Conservation (phyloP, 257 asterid genomes). For the Ajuga chamaepitys region DNA sequence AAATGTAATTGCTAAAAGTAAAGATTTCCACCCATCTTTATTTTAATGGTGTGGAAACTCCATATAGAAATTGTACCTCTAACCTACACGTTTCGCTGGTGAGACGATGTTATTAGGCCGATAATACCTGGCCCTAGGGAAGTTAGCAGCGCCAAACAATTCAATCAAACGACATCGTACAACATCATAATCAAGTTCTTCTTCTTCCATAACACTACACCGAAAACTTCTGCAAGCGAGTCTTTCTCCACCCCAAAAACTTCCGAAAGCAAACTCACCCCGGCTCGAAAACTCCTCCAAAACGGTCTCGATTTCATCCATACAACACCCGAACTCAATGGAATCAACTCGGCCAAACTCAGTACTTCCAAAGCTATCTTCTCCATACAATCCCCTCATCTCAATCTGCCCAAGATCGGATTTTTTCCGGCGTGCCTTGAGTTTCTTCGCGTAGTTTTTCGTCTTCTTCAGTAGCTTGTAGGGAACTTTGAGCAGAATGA, state of each 20-base stretch:
- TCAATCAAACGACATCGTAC: slow-evolving; percentile 40
- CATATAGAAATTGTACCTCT: too few species aligned
- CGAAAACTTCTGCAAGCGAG: slow-evolving; percentile 24
- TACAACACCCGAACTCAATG: slow-evolving; percentile 29
- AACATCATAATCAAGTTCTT: slow-evolving; percentile 46
- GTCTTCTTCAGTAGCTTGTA: slow-evolving; percentile 39
- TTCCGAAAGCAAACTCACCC: slow-evolving; percentile 82
- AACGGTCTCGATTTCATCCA: slow-evolving; percentile 64
- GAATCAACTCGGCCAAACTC: slow-evolving; percentile 18
- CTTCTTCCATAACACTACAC: slow-evolving; percentile 30
- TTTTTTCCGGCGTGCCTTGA: slow-evolving; percentile 25
- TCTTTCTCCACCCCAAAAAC: slow-evolving; percentile 58
- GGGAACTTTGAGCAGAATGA: slow-evolving; percentile 58
- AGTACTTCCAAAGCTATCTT: slow-evolving; percentile 24
- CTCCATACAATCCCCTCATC: slow-evolving; percentile 11
- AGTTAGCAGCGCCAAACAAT: slow-evolving; percentile 37
- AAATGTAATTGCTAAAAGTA: too few species aligned
- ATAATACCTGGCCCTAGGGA: too few species aligned
- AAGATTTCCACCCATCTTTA: too few species aligned
- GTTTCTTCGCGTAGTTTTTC: slow-evolving; percentile 32
- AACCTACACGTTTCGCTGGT: too few species aligned
- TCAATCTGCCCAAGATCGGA: slow-evolving; percentile 24
- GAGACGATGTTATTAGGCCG: too few species aligned
- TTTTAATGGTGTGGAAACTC: too few species aligned
- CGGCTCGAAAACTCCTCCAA: slow-evolving; percentile 52